Conservation (phyloP, 371 early-diverging fungal species). For the Thermomucor indicae-seudaticae region DNA sequence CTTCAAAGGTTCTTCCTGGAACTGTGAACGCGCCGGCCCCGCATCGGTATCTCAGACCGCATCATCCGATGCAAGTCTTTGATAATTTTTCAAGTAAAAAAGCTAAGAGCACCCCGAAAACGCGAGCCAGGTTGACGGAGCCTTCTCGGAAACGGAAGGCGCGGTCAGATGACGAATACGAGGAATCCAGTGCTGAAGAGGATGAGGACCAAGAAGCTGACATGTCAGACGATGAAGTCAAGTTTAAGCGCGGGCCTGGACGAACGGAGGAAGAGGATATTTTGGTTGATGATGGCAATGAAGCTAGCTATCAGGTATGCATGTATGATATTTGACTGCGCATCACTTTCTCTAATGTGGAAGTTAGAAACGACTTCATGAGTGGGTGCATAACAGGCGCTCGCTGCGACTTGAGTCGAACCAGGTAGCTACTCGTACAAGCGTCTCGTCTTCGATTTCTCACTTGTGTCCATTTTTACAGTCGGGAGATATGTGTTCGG, state of each 20-base stretch:
- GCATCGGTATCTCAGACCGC: background rate
- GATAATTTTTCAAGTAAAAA: background rate
- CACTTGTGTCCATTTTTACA: too few species aligned
- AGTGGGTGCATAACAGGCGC: slow-evolving; percentile 54
- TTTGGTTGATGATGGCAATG: slow-evolving; percentile 63
- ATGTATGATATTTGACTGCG: too few species aligned
- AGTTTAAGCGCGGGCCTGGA: slow-evolving; percentile 5
- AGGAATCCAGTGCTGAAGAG: slow-evolving; percentile 1
- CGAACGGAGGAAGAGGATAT: slow-evolving; percentile 14
- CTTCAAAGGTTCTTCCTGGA: background rate
- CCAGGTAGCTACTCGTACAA: slow-evolving; percentile 19
- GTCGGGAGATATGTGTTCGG: slow-evolving; percentile 1
- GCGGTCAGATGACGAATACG: slow-evolving; percentile 21
- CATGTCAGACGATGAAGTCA: slow-evolving; percentile 7
- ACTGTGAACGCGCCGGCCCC: background rate
- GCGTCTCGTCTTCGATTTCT: too few species aligned
- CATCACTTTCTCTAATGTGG: too few species aligned
- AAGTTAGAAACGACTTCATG: slow-evolving; percentile 45
- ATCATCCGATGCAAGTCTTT: background rate
- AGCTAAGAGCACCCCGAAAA: background rate
- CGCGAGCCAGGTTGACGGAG: background rate
- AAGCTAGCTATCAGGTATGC: slow-evolving; percentile 43
- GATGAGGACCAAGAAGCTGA: slow-evolving; percentile 19
- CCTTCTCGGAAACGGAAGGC: slow-evolving; percentile 17
- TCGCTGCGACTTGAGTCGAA: slow-evolving; percentile 37